phyloP scores from a whole-genome alignment of 2,329 filamentous ascomycete species.

The Botryosphaeria dothidea region DNA sequence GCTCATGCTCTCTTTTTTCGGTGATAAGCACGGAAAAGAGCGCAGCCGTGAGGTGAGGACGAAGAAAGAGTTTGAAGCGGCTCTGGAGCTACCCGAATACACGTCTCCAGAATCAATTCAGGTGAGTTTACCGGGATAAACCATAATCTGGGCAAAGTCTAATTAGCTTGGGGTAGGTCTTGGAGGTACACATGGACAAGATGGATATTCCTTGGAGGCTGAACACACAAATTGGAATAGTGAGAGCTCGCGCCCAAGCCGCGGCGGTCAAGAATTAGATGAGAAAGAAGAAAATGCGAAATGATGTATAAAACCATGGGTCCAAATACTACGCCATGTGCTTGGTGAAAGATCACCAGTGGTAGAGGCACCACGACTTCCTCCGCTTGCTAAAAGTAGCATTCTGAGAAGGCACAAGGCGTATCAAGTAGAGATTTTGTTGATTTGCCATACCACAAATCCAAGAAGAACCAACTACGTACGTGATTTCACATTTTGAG shows the following conservation, averaged over 20 bases:
- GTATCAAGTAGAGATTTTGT: no score
- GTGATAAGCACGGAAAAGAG: conserved; percentile 15
- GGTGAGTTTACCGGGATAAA: background rate
- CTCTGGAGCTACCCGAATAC: background rate
- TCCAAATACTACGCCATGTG: no score
- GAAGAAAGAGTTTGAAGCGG: background rate
- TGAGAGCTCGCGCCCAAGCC: background rate
- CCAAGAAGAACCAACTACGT: no score
- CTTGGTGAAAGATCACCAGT: no score
- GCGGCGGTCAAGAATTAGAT: background rate
- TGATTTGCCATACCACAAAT: no score
- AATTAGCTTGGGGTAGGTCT: background rate
- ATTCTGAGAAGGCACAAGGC: no score
- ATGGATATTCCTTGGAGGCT: background rate
- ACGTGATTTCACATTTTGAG: no score
- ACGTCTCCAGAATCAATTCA: background rate
- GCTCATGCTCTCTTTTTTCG: conserved; percentile 25
- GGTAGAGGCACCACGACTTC: no score
- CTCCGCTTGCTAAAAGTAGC: no score
- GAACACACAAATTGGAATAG: background rate
- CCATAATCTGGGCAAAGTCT: background rate
- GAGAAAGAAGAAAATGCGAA: background rate
- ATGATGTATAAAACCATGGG: no score
- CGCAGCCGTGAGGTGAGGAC: background rate
- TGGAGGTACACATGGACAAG: background rate